Evolutionary conservation across 805 yeast species (phyloP).

Genomic region (Metschnikowia similis): DNA sequence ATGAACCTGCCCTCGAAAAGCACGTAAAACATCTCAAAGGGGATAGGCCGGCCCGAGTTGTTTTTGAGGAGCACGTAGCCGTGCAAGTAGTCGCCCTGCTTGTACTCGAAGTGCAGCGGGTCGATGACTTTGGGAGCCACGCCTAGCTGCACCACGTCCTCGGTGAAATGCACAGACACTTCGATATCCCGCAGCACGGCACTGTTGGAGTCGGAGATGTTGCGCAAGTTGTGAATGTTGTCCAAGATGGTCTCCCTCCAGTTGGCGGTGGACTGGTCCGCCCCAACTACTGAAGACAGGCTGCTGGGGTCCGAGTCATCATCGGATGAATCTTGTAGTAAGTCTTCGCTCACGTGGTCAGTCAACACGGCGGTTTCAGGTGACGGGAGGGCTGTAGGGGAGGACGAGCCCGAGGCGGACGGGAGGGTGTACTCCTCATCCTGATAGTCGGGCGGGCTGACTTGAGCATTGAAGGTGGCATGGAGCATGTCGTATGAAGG

Average conservation of each 20-base stretch:
- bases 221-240: slow-evolving; percentile 31
- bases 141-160: slow-evolving; percentile 29
- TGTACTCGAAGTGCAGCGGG: slow-evolving; percentile 43
- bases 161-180: slow-evolving; percentile 30
- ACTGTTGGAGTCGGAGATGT: slow-evolving; percentile 29
- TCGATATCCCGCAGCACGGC: slow-evolving; percentile 23
- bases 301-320: not conserved
- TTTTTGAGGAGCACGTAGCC: slow-evolving; percentile 49
- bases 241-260: slow-evolving; percentile 40
- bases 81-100: slow-evolving; percentile 62
- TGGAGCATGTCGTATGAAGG: slow-evolving; percentile 38
- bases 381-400: not conserved
- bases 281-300: slow-evolving; percentile 20
- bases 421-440: slow-evolving; percentile 9
- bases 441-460: slow-evolving; percentile 15
- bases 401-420: not conserved
- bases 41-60: slow-evolving; percentile 35
- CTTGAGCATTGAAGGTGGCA: slow-evolving; percentile 11
- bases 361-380: not conserved
- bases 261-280: slow-evolving; percentile 29
- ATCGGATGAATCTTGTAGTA: too few species aligned
- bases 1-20: slow-evolving; percentile 50
- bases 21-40: slow-evolving; percentile 60
- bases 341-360: not conserved
- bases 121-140: slow-evolving; percentile 26